A percentile compares a stretch with the other conserved stretches of the same genome.
phyloP scores from a whole-genome alignment of 139 green algal species.

The Chlamydomonas asymmetrica region DNA sequence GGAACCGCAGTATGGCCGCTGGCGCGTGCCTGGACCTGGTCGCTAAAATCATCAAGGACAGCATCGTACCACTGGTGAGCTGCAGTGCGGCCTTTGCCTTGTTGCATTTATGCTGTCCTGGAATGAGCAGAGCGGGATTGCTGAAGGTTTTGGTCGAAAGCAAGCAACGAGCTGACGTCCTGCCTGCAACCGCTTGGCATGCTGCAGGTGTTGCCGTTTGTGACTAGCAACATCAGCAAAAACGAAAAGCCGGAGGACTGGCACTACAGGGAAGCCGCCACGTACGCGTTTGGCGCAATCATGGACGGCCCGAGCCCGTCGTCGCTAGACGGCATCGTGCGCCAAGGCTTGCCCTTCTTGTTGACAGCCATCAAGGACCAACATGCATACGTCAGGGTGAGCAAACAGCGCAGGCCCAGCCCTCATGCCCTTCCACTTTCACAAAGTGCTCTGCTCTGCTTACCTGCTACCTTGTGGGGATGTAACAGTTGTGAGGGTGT shows the following conservation, averaged over 20 bases:
- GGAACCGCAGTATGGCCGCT: constrained; percentile 91
- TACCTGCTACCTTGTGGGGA: constrained; percentile 19
- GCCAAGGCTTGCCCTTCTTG: constrained; percentile 75
- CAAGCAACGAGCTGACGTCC: neutral
- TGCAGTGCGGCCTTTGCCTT: too few species aligned
- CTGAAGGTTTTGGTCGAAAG: neutral
- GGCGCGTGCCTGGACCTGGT: constrained; percentile 89
- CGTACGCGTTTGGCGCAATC: constrained; percentile 95
- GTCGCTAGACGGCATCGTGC: constrained; percentile 69
- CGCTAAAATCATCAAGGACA: constrained; percentile 69
- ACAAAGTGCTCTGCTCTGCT: neutral
- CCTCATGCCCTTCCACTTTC: neutral
- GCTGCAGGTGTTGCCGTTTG: constrained; percentile 70
- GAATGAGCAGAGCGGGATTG: too few species aligned
- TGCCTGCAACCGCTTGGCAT: neutral
- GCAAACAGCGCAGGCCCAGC: neutral
- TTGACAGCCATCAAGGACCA: constrained; percentile 40
- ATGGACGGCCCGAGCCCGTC: constrained; percentile 84
- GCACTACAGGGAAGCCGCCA: constrained; percentile 91
- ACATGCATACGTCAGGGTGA: constrained; percentile 22
- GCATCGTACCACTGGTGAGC: constrained; percentile 82
- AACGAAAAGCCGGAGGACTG: constrained; percentile 76
- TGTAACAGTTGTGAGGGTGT: too few species aligned
- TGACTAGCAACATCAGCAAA: constrained; percentile 86
- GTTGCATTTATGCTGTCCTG: neutral